phyloP scores from a whole-genome alignment of 129 eudicot species.

The Flaveria trinervia region DNA sequence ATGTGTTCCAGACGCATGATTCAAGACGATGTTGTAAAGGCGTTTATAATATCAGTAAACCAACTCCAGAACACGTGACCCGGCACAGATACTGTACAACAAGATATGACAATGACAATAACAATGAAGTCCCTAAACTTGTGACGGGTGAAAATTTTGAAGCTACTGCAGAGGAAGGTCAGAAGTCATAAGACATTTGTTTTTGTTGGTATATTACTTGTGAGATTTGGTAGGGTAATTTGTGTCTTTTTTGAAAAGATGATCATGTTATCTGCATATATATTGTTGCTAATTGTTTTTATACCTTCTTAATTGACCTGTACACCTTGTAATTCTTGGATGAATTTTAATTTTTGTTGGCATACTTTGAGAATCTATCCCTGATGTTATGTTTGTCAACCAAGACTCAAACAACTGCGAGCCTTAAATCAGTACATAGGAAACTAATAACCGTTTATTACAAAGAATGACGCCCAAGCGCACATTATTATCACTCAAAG shows the following conservation, averaged over 20 bases:
- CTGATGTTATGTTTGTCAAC: not conserved
- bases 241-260: not conserved
- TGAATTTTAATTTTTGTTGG: too few relatives aligned
- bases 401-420: not conserved
- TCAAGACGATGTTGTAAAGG: conserved; percentile 38
- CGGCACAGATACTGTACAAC: conserved; percentile 29
- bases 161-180: conserved; percentile 66
- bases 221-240: not conserved
- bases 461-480: conserved; percentile 18
- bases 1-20: not conserved
- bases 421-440: not conserved
- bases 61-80: conserved; percentile 54
- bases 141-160: conserved; percentile 73
- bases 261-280: conserved; percentile 6
- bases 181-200: conserved; percentile 34
- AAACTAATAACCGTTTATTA: conserved; percentile 31
- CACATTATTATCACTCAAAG: not conserved
- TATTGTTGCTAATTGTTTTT: not conserved
- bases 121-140: conserved; percentile 62
- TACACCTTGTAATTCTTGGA: too few relatives aligned
- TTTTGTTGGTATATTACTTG: not conserved
- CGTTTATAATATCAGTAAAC: conserved; percentile 57
- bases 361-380: too few relatives aligned
- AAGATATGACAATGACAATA: conserved; percentile 49
- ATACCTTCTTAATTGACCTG: not conserved